Base-by-base conservation (phyloP, 306 rosid species). In the Vicia faba region DNA sequence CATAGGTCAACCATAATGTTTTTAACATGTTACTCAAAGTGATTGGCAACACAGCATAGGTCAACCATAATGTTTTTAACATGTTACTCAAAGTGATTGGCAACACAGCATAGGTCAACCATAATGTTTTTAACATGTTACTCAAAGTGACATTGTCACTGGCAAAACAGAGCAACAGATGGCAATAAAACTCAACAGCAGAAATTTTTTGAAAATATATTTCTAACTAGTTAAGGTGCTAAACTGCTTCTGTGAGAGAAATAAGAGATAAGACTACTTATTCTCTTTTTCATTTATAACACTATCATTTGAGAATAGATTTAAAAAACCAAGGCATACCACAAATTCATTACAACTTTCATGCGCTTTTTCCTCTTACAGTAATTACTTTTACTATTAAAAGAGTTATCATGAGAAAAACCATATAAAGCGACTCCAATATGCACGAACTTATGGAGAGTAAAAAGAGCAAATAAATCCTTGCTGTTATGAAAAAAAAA, bases 371-470 rank as follows among this genome's bases (percentile, higher is more conserved):
- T 39, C 61, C 12, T 61, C 46, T 39, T 50, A 41, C 12, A 35
- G 18, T 56, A 41, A 50, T 25, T 59, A 71, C 3, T 38, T 20
- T 9, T 41, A 55, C 8, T 19, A 45, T 25, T 10, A 73, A 82
- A 61, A 66, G 71, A 77, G 35, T 61, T 20, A 49, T 11, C 20
- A 69, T 20, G 20, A 68, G 39, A 63, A 68, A 46, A 73, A 8
- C 4, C 58, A 49, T 19, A 71, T 25, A 69, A 35, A 51, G 18
- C 38, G 31, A 58, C 8, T 36, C 43, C 63, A 53, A 26, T 61
- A 62, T 46, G 56, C 20, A 72, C 16, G 41, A 23, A 51, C 9
- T 31, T 28, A 44, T 13, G 41, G 44, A 28, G 13, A 69, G 67
- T 20, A 11, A 67, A 68, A 56, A 63, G 19, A 6, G 12, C 26